Percentiles rank a stretch among this genome's conserved stretches.
Evolutionary conservation across 306 rosid genomes (phyloP).

Genomic region (Sicyos baderoa): DNA sequence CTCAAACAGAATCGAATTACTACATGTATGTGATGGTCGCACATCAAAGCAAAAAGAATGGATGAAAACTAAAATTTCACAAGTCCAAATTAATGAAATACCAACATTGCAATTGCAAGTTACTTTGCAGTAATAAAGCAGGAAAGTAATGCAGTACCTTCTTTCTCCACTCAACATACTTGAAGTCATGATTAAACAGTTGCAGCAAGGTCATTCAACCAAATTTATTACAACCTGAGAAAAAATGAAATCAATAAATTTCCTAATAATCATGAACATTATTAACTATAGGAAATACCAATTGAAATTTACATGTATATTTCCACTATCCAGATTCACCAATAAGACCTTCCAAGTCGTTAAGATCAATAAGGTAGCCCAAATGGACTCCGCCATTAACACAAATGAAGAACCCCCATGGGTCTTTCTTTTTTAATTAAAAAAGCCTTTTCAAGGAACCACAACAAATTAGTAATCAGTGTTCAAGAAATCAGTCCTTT

Average conservation of each 20-base stretch:
- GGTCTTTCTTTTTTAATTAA: neutral
- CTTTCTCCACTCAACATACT: slow-evolving; percentile 78
- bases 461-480: neutral
- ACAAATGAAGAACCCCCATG: slow-evolving; percentile 6
- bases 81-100: neutral
- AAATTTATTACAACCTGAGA: slow-evolving; percentile 43
- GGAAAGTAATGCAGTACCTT: slow-evolving; percentile 43
- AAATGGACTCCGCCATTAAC: neutral
- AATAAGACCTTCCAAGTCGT: neutral
- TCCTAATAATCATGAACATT: neutral
- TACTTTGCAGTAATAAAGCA: neutral
- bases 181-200: slow-evolving; percentile 52
- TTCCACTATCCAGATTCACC: neutral
- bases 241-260: slow-evolving; percentile 4
- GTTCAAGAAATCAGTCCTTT: neutral
- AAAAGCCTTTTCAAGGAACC: neutral
- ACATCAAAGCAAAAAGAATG: neutral
- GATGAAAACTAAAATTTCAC: neutral
- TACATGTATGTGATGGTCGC: neutral
- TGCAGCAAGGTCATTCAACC: slow-evolving; percentile 64
- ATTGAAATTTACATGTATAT: neutral
- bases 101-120: neutral
- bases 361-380: slow-evolving; percentile 7
- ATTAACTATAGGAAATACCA: neutral
- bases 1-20: neutral